Evolutionary conservation across 2,329 filamentous ascomycete genomes (phyloP).

Genomic region (Beauveria brongniartii): DNA sequence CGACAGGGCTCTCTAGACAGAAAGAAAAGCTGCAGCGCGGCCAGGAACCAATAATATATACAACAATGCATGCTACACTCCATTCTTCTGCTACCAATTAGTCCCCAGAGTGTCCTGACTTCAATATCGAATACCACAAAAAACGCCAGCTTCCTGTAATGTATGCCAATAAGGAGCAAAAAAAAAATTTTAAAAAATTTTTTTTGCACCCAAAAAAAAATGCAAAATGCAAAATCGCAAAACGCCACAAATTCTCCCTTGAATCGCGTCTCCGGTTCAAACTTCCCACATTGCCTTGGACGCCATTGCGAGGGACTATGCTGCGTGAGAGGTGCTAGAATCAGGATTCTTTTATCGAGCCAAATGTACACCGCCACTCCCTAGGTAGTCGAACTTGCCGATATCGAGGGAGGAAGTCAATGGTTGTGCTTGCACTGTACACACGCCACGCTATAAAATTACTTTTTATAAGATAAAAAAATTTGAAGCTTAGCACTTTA

Average conservation of each 20-base stretch:
- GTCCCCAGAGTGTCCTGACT: neutral
- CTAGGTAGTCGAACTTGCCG: neutral
- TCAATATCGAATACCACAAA: neutral
- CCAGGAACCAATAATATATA: conserved; percentile 2
- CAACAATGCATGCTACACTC: neutral
- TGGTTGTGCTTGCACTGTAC: too few species aligned
- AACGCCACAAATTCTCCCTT: conserved; percentile 40
- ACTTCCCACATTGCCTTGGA: conserved; percentile 95
- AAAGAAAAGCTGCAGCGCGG: neutral
- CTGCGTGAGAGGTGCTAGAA: neutral
- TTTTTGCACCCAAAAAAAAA: conserved; percentile 1
- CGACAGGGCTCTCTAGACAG: too few species aligned
- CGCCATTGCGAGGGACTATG: conserved; percentile 36
- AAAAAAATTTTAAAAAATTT: too few species aligned
- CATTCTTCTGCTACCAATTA: neutral
- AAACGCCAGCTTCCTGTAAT: neutral
- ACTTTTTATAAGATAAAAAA: too few species aligned
- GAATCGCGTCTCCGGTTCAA: conserved; percentile 85
- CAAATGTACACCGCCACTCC: neutral
- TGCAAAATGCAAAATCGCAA: too few species aligned
- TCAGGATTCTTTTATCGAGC: neutral
- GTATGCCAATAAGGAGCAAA: neutral
- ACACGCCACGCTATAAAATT: too few species aligned
- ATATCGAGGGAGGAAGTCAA: too few species aligned
- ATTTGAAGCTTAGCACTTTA: too few species aligned